These are phyloP conservation scores for Saccharomycopsis malanga DNA, from an alignment of 805 yeast genomes.

Conservation along the genomic window DNA sequence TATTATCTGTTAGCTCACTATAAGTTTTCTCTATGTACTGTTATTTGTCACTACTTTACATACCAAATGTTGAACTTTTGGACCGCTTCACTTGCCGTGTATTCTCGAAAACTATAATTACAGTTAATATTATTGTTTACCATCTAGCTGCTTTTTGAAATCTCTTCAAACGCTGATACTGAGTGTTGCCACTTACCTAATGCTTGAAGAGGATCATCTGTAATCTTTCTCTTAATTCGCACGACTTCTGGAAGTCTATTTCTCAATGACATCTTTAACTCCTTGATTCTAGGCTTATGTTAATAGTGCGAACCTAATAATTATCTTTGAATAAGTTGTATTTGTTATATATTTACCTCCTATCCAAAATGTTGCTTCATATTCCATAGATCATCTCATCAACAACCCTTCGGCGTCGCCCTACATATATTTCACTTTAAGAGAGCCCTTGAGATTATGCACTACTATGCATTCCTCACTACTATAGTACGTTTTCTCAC, in stretches of 20 bases:
- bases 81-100: slow-evolving; percentile 34
- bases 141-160: slow-evolving; percentile 1
- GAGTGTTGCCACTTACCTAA: slow-evolving; percentile 32
- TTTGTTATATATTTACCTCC: no score
- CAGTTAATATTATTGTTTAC: neutral
- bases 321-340: no score
- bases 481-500: no score
- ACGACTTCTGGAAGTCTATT: slow-evolving; percentile 49
- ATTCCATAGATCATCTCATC: no score
- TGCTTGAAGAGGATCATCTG: slow-evolving; percentile 85
- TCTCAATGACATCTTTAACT: neutral
- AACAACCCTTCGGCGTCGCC: no score
- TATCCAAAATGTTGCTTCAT: no score
- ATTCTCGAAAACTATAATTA: slow-evolving; percentile 29
- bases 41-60: slow-evolving; percentile 6
- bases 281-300: no score
- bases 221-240: slow-evolving; percentile 79
- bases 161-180: no score
- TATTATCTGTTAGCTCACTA: slow-evolving; percentile 22
- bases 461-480: no score
- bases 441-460: no score
- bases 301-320: neutral
- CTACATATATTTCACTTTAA: no score
- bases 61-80: slow-evolving; percentile 28
- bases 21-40: no score